Conservation (phyloP, 306 rosid genomes). For the Vachellia collinsii region DNA sequence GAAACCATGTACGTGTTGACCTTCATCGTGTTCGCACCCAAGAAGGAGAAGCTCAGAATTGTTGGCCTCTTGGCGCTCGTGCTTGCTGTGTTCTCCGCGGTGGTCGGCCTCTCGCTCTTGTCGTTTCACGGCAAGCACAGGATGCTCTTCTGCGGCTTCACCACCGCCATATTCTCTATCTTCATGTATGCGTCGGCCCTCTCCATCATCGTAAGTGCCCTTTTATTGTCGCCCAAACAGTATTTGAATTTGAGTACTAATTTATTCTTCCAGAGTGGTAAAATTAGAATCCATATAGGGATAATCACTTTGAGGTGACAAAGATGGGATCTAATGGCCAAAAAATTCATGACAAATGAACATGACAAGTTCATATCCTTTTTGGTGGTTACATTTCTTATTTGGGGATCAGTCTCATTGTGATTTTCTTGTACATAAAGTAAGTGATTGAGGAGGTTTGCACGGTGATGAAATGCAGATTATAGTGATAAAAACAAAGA, state of each 20-base stretch:
- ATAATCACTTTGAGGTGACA: too few species aligned
- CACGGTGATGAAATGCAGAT: neutral
- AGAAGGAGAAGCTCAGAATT: conserved; percentile 52
- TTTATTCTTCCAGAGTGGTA: too few species aligned
- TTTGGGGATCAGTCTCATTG: too few species aligned
- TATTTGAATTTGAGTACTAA: neutral
- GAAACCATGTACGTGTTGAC: conserved; percentile 49
- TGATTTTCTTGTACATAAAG: too few species aligned
- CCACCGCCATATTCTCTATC: conserved; percentile 38
- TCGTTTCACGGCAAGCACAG: conserved; percentile 42
- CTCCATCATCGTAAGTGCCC: neutral
- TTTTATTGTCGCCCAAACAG: neutral
- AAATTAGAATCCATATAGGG: too few species aligned
- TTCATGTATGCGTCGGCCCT: neutral
- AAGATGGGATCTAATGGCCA: too few species aligned
- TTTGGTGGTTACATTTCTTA: too few species aligned
- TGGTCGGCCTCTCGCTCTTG: conserved; percentile 53
- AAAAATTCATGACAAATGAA: too few species aligned
- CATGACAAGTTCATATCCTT: too few species aligned
- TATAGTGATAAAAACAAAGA: conserved; percentile 5
- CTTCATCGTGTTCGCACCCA: conserved; percentile 45
- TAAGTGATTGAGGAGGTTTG: neutral
- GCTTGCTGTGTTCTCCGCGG: conserved; percentile 33
- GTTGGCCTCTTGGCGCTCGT: conserved; percentile 37
- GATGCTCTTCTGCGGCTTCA: conserved; percentile 56